Base-by-base conservation (phyloP, 176 grass and related monocot species). In the Avena sativa region DNA sequence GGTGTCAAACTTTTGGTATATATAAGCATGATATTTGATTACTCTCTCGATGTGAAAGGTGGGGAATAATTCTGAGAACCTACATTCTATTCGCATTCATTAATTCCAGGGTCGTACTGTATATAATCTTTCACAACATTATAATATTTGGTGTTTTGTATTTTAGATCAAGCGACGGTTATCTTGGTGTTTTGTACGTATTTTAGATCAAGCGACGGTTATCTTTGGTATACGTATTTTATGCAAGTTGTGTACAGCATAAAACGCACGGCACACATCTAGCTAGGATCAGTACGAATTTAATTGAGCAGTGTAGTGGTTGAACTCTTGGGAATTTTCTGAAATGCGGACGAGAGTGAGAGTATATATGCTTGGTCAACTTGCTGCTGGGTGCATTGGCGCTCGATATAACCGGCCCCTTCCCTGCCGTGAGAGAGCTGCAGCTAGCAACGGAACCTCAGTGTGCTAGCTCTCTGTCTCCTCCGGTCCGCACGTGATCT, bases 361-460 rank as follows among this genome's bases (percentile, higher is more conserved):
- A 50, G 20, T 43, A 81, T 19, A 52, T 53, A 20, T 85, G 76
- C 77, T 48, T 21, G 79, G 80, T 88, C 80, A 77, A 88, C 80
- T 77, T 46, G 71, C 8, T 44, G 71, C 8, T 76, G 10, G 17
- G 30, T 28, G 57, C 57, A 28, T 9, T 11, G 8, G 0, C 12
- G n/a, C 57, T n/a, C 15, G 51, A 83, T 84, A 76, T 88, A 88
- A 82, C 8, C 53, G 9, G 9, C 47, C 61, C 80, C 60, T 52
- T 50, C 21, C 17, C 21, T 13, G 46, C 68, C 20, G 38, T 4
- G 32, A 34, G 32, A 34, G 32, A 3, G 32, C 32, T 34, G 32
- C 32, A 34, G 28, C 28, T 30, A 30, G 32, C 32, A 34, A 2
- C 32, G 32, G 32, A 34, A 34, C 32, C 32, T 34, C 32, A 34